phyloP scores from a whole-genome alignment of 352 stramenopile genomes.

The Paralagenidium karlingii region DNA sequence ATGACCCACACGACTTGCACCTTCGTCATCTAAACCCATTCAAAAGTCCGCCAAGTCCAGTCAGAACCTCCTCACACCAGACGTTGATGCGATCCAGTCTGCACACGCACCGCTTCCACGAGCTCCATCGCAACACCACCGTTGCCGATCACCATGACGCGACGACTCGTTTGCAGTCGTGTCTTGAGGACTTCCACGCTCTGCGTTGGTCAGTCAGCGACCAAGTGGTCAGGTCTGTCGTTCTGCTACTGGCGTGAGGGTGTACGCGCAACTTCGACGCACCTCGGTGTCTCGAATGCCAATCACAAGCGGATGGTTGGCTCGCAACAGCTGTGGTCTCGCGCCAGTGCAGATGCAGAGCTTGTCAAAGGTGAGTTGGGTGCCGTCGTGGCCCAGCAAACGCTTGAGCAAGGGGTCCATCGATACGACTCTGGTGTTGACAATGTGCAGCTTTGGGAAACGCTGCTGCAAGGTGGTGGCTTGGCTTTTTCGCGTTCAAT shows the following conservation, averaged over 20 bases:
- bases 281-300: constrained; percentile 4
- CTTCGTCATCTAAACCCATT: background rate
- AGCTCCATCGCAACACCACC: constrained; percentile 3
- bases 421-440: background rate
- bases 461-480: background rate
- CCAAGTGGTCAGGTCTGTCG: too few relatives aligned
- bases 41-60: background rate
- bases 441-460: background rate
- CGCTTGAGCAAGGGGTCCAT: constrained; percentile 1
- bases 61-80: too few relatives aligned
- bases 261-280: too few relatives aligned
- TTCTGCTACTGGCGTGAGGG: too few relatives aligned
- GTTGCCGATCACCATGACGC: constrained; percentile 2
- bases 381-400: background rate
- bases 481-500: background rate
- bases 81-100: background rate
- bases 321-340: background rate
- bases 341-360: constrained; percentile 4
- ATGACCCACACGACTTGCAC: constrained; percentile 2
- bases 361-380: background rate
- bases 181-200: constrained; percentile 1
- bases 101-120: constrained; percentile 2
- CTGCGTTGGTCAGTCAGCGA: background rate
- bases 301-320: constrained; percentile 1
- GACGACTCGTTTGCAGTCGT: background rate